A percentile compares a stretch with the other conserved stretches of the same genome.
Conservation (phyloP, 2,329 filamentous ascomycete species). For the Diaporthe sp. region DNA sequence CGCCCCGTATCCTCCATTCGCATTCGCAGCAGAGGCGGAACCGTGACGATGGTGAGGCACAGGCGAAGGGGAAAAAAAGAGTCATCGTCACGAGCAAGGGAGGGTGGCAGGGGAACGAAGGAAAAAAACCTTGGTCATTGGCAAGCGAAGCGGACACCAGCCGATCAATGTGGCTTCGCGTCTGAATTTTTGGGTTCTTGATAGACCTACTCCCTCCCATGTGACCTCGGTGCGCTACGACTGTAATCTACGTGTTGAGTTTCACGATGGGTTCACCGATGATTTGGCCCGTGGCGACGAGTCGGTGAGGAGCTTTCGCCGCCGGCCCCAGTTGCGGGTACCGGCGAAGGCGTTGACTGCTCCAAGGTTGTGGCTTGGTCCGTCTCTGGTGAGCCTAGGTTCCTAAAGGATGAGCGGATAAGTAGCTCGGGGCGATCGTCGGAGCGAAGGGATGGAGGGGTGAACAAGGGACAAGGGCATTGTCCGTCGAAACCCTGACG, state of each 20-base stretch:
- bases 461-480: conserved; percentile 16
- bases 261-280: conserved; percentile 36
- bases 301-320: conserved; percentile 21
- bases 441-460: conserved; percentile 15
- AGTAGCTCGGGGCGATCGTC: conserved; percentile 30
- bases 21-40: conserved; percentile 26
- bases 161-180: conserved; percentile 25
- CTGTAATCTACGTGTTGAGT: conserved; percentile 12
- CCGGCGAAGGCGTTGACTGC: conserved; percentile 7
- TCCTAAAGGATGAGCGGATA: conserved; percentile 12
- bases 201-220: conserved; percentile 35
- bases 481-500: conserved; percentile 35
- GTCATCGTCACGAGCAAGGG: conserved; percentile 35
- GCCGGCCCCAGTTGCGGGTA: conserved; percentile 31
- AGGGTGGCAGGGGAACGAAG: neutral
- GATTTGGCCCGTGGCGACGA: conserved; percentile 27
- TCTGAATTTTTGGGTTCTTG: neutral
- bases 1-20: conserved; percentile 1
- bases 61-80: neutral
- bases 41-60: conserved; percentile 8
- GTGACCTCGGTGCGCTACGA: conserved; percentile 20
- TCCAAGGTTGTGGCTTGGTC: conserved; percentile 27
- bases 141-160: conserved; percentile 22
- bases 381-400: neutral
- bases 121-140: conserved; percentile 22